Evolutionary conservation across 352 stramenopile genomes (phyloP).

Genomic region (Phytophthora cactorum): DNA sequence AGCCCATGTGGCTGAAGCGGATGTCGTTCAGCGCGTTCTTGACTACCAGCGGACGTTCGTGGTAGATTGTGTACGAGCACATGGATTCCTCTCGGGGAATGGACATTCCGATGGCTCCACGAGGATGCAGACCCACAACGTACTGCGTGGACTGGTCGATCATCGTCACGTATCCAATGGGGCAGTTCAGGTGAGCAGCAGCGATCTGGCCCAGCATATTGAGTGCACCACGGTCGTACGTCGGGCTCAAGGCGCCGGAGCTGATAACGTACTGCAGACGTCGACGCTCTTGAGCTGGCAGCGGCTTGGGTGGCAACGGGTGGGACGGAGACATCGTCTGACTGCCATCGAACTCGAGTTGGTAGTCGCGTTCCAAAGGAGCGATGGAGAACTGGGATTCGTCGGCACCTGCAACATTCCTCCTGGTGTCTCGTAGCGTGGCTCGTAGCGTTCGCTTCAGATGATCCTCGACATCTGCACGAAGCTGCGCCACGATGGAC

Average conservation of each 20-base stretch:
- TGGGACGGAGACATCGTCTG: constrained; percentile 46
- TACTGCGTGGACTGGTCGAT: constrained; percentile 61
- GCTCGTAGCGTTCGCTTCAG: constrained; percentile 33
- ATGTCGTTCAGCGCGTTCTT: constrained; percentile 71
- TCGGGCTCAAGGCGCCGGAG: constrained; percentile 44
- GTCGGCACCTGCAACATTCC: constrained; percentile 22
- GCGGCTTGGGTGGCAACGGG: constrained; percentile 50
- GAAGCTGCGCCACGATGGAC: constrained; percentile 32
- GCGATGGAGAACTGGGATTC: constrained; percentile 45
- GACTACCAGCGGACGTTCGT: constrained; percentile 59
- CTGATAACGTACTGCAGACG: constrained; percentile 51
- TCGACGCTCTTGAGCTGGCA: constrained; percentile 41
- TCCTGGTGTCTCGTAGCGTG: constrained; percentile 25
- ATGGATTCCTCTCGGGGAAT: constrained; percentile 61
- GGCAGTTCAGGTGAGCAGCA: constrained; percentile 55
- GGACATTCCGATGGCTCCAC: constrained; percentile 33
- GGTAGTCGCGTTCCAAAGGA: constrained; percentile 53
- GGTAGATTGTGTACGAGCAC: constrained; percentile 68
- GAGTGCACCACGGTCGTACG: constrained; percentile 60
- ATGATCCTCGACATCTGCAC: constrained; percentile 38
- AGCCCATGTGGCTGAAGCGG: constrained; percentile 67
- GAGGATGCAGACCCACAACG: constrained; percentile 46
- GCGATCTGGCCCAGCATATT: constrained; percentile 60
- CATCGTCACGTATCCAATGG: constrained; percentile 67
- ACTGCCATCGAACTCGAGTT: constrained; percentile 50